Percentiles rank a stretch among this genome's conserved stretches.
These are phyloP conservation scores for Purpureocillium lavendulum DNA, from an alignment of 2,329 filamentous ascomycete species.

Conservation along the genomic window DNA sequence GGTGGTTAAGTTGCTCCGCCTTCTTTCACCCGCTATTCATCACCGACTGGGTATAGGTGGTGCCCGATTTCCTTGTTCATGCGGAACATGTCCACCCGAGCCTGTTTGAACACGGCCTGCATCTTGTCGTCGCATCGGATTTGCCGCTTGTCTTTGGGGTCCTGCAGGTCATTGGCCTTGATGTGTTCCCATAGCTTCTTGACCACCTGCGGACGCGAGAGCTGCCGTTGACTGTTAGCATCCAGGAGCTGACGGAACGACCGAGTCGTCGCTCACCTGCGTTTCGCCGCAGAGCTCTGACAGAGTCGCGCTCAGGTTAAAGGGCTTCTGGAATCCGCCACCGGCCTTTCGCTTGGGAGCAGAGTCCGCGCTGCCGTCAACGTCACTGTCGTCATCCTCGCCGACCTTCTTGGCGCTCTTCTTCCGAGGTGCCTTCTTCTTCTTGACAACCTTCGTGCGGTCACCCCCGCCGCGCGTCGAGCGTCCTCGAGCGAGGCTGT, in stretches of 20 bases:
- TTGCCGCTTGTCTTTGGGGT: constrained; percentile 83
- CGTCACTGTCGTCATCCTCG: constrained; percentile 71
- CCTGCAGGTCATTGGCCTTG: constrained; percentile 79
- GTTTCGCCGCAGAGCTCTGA: constrained; percentile 62
- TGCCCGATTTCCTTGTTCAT: constrained; percentile 96
- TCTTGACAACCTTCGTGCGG: constrained; percentile 49
- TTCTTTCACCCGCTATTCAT: constrained; percentile 31
- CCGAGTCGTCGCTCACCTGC: constrained; percentile 45
- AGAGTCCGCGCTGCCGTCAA: constrained; percentile 52
- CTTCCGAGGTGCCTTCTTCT: constrained; percentile 59
- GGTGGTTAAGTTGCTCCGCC: constrained; percentile 1
- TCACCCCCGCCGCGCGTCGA: constrained; percentile 70
- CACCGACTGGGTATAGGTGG: constrained; percentile 80
- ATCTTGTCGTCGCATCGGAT: constrained; percentile 89
- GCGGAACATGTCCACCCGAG: constrained; percentile 95
- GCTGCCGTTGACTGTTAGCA: constrained; percentile 35
- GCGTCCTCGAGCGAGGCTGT: constrained; percentile 56
- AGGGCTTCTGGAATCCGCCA: constrained; percentile 87
- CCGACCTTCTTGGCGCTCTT: constrained; percentile 71
- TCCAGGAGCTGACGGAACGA: too few relatives aligned
- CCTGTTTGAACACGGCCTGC: constrained; percentile 84
- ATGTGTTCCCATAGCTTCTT: constrained; percentile 97
- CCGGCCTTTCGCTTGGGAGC: constrained; percentile 71
- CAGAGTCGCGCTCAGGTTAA: constrained; percentile 63
- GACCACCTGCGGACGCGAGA: constrained; percentile 90